A percentile compares a stretch with the other conserved stretches of the same genome.
Conservation (phyloP, 108 stramenopile genomes). For the Pseudonitzschia multistriata region DNA sequence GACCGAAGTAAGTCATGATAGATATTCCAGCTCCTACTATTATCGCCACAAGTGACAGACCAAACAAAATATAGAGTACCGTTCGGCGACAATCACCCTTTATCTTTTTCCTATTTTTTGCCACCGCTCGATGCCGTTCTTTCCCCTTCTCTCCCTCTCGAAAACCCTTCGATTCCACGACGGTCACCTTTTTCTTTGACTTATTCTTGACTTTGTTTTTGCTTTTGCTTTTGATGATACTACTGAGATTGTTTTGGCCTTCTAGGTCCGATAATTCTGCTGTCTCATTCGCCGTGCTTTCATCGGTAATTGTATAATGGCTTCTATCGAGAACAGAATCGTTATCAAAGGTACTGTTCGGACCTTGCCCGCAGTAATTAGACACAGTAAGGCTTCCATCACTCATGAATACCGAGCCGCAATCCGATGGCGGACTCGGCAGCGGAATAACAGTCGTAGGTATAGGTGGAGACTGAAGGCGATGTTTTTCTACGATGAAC, state of each 20-base stretch:
- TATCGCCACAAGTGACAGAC: neutral
- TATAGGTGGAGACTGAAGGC: neutral
- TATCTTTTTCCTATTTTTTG: neutral
- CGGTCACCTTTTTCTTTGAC: constrained; percentile 3
- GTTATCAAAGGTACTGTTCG: neutral
- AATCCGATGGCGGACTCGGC: constrained; percentile 13
- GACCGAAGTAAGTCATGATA: constrained; percentile 4
- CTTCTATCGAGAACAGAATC: neutral
- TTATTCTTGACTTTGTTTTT: no score
- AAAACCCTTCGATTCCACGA: neutral
- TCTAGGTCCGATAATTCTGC: neutral
- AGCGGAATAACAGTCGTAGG: neutral
- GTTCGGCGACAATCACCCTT: neutral
- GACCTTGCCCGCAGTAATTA: neutral
- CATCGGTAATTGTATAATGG: neutral
- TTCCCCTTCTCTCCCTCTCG: neutral
- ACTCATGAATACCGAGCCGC: neutral
- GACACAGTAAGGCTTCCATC: constrained; percentile 6
- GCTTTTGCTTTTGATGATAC: neutral
- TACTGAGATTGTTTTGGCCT: neutral
- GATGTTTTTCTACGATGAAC: neutral
- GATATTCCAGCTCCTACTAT: constrained; percentile 2
- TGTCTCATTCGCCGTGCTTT: constrained; percentile 2
- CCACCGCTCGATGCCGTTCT: neutral
- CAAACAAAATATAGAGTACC: neutral